A percentile compares a stretch with the other conserved stretches of the same genome.
These are phyloP conservation scores for Alopecurus myosuroides DNA, from an alignment of 176 grass and related monocot genomes.

Conservation along the genomic window DNA sequence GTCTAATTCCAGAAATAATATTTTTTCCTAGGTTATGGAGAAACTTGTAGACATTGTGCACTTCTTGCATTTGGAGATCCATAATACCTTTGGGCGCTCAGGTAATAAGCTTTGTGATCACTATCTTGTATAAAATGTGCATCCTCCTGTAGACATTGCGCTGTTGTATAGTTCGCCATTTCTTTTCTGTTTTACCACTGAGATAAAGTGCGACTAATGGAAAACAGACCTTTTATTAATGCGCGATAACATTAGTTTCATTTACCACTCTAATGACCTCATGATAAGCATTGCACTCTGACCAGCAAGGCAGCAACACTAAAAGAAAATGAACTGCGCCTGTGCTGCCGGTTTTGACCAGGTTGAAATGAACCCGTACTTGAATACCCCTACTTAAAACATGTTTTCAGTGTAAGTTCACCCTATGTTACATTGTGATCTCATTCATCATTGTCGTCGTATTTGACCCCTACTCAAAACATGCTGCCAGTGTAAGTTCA, in stretches of 20 bases:
- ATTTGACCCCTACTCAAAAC: background rate
- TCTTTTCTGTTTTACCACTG: constrained; percentile 11
- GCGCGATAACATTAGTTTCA: background rate
- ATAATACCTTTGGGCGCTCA: constrained; percentile 61
- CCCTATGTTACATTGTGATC: background rate
- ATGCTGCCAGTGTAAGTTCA: background rate
- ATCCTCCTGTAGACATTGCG: constrained; percentile 8
- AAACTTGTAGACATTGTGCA: constrained; percentile 97
- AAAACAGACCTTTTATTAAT: constrained; percentile 2
- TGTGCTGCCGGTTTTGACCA: background rate
- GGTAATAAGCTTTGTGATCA: constrained; percentile 52
- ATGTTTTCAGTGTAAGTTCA: background rate
- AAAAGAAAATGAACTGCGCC: background rate
- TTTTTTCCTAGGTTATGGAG: constrained; percentile 74
- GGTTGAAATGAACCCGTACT: background rate
- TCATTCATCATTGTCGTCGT: constrained; percentile 2
- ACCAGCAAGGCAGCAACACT: background rate
- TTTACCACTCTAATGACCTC: constrained; percentile 1
- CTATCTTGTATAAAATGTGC: background rate
- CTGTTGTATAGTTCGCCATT: background rate
- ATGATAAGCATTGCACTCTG: background rate
- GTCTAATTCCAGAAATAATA: constrained; percentile 9
- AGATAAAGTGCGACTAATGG: background rate
- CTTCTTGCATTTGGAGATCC: constrained; percentile 91
- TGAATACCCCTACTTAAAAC: background rate